These are phyloP conservation scores for Nemophila menziesii DNA, from an alignment of 257 asterid species.

Conservation along the genomic window DNA sequence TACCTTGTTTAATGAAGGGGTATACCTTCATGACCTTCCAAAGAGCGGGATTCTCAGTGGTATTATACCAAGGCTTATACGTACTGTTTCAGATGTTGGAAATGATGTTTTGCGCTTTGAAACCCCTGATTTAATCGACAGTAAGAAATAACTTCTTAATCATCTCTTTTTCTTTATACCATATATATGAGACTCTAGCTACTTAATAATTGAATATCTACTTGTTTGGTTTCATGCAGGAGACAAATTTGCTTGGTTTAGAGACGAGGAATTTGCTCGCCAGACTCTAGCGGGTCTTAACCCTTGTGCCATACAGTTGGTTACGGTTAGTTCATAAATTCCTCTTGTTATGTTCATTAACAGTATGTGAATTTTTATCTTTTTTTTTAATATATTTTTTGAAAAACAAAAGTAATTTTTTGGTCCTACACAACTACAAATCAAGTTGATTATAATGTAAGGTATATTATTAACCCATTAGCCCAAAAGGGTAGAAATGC, in stretches of 20 bases:
- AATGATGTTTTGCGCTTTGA: constrained; percentile 29
- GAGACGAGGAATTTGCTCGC: constrained; percentile 63
- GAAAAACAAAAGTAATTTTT: too few species aligned
- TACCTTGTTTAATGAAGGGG: constrained; percentile 35
- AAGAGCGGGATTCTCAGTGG: constrained; percentile 5
- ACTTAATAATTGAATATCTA: not conserved
- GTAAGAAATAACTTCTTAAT: constrained; percentile 20
- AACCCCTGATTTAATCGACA: constrained; percentile 38
- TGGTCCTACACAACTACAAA: too few species aligned
- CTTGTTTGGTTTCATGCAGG: constrained; percentile 15
- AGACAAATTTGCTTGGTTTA: constrained; percentile 61
- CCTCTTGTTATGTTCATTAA: too few species aligned
- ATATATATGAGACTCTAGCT: not conserved
- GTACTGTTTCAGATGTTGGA: constrained; percentile 13
- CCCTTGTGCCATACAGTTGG: constrained; percentile 43
- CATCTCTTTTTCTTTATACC: not conserved
- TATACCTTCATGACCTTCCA: constrained; percentile 14
- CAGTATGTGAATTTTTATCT: too few species aligned
- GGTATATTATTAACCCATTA: too few species aligned
- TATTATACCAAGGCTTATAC: constrained; percentile 34
- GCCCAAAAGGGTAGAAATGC: too few species aligned
- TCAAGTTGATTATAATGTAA: too few species aligned
- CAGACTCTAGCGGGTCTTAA: constrained; percentile 66
- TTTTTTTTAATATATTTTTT: not conserved
- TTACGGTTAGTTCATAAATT: constrained; percentile 49